Evolutionary conservation across 139 green algal species (phyloP).

Genomic region (Monoraphidium neglectum): DNA sequence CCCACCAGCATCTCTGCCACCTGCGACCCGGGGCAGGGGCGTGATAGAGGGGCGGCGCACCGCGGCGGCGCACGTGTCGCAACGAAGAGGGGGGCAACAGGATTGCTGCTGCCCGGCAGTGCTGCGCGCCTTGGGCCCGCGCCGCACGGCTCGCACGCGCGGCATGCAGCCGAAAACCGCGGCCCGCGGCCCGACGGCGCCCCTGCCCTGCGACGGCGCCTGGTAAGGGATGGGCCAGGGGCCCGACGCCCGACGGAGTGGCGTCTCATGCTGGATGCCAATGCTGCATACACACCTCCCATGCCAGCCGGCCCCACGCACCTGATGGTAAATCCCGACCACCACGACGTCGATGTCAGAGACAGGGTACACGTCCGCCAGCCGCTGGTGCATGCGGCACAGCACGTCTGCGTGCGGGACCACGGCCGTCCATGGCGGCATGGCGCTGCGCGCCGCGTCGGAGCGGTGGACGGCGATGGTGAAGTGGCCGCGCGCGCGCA

Average conservation of each 20-base stretch:
- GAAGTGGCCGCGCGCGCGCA: slow-evolving; percentile 41
- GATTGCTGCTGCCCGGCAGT: background rate
- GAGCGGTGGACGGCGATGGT: slow-evolving; percentile 63
- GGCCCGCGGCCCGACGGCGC: too few species aligned
- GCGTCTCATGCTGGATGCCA: too few species aligned
- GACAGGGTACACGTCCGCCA: slow-evolving; percentile 54
- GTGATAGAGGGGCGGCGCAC: background rate
- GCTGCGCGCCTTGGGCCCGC: background rate
- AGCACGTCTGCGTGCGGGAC: slow-evolving; percentile 26
- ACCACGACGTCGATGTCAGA: slow-evolving; percentile 64
- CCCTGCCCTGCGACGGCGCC: background rate
- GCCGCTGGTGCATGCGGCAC: slow-evolving; percentile 48
- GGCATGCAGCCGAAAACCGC: too few species aligned
- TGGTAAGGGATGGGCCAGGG: background rate
- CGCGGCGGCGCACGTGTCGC: background rate
- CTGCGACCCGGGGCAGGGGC: slow-evolving; percentile 28
- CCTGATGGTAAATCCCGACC: slow-evolving; percentile 77
- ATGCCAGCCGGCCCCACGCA: too few species aligned
- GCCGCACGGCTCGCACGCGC: too few species aligned
- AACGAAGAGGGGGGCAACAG: background rate
- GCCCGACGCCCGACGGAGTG: background rate
- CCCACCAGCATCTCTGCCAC: slow-evolving; percentile 69
- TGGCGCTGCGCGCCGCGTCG: slow-evolving; percentile 48
- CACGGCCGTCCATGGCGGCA: slow-evolving; percentile 61
- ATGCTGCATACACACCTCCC: background rate